Conservation (phyloP, 202 grass and related monocot species). For the Zoysia matrella region DNA sequence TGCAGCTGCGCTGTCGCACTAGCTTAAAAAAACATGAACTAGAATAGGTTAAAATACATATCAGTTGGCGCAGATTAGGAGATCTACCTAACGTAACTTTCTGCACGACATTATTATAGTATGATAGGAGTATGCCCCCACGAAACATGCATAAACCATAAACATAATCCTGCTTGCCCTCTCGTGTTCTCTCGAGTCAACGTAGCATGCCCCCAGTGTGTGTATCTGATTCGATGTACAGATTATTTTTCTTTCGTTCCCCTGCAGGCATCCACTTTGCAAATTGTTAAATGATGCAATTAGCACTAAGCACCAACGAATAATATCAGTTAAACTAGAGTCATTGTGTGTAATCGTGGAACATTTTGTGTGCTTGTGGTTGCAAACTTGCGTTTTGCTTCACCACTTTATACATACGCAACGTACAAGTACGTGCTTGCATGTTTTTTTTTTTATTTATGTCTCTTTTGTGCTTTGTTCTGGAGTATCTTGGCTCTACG, state of each 20-base stretch:
- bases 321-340: slow-evolving; percentile 25
- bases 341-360: slow-evolving; percentile 1
- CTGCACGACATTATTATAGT: not conserved
- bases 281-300: slow-evolving; percentile 12
- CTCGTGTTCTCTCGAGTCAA: no score
- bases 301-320: slow-evolving; percentile 16
- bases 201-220: no score
- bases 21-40: slow-evolving; percentile 8
- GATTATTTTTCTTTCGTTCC: not conserved
- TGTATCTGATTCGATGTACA: no score
- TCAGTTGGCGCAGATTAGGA: slow-evolving; percentile 1
- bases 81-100: slow-evolving; percentile 38
- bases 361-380: slow-evolving; percentile 32
- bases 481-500: not conserved
- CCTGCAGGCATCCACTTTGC: slow-evolving; percentile 33
- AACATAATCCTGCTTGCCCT: no score
- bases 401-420: not conserved
- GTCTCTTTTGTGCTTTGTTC: not conserved
- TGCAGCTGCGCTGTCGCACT: slow-evolving; percentile 33
- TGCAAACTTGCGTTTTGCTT: slow-evolving; percentile 23
- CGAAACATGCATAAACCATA: slow-evolving; percentile 17
- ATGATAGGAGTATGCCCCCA: not conserved
- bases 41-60: not conserved
- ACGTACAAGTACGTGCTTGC: not conserved
- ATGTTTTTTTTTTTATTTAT: not conserved